phyloP scores from a whole-genome alignment of 2,329 filamentous ascomycete species.

The Tolypocladium capitatum region DNA sequence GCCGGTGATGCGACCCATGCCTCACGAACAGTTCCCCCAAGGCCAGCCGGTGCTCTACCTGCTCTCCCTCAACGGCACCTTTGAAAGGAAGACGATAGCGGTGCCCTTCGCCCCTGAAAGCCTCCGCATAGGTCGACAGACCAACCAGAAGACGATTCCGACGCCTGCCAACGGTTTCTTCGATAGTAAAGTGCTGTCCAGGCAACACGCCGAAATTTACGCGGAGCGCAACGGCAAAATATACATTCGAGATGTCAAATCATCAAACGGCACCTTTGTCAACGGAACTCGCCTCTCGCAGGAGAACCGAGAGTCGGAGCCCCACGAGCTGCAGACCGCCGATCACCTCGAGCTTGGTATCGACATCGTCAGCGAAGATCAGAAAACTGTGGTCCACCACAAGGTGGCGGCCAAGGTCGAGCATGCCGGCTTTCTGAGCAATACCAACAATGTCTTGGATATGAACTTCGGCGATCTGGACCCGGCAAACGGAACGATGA shows the following conservation, averaged over 20 bases:
- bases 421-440: constrained; percentile 72
- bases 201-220: constrained; percentile 94
- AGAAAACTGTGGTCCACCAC: constrained; percentile 96
- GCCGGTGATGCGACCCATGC: constrained; percentile 48
- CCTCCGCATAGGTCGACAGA: constrained; percentile 86
- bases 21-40: constrained; percentile 43
- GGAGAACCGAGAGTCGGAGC: constrained; percentile 92
- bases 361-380: constrained; percentile 96
- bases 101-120: constrained; percentile 93
- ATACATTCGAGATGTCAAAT: constrained; percentile 94
- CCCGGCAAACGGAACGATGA: constrained; percentile 59
- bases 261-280: constrained; percentile 96
- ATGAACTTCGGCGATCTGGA: constrained; percentile 90
- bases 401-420: constrained; percentile 97
- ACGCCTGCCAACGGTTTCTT: constrained; percentile 90
- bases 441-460: constrained; percentile 65
- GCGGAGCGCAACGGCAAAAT: constrained; percentile 76
- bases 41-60: constrained; percentile 72
- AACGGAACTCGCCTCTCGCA: constrained; percentile 81
- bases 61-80: constrained; percentile 85
- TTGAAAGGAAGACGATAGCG: constrained; percentile 90
- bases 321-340: constrained; percentile 80
- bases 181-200: constrained; percentile 92
- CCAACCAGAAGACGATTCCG: constrained; percentile 89
- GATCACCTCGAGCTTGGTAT: constrained; percentile 93